A percentile compares a stretch with the other conserved stretches of the same genome.
Conservation (phyloP, 1,284 basidiomycete species). For the Trametes hirsuta region DNA sequence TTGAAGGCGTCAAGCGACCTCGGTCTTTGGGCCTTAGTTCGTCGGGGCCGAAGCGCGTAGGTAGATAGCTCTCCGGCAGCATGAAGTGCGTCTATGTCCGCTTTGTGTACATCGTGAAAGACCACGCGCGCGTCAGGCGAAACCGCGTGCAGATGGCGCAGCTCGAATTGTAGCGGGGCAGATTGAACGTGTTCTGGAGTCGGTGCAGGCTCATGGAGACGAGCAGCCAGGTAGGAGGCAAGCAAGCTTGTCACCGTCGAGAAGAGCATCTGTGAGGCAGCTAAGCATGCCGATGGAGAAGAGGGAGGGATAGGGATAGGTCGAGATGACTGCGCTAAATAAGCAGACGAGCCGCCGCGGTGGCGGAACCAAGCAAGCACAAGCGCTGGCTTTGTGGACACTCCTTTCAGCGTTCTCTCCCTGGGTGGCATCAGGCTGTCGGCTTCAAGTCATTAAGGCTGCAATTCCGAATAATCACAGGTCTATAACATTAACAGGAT, state of each 20-base stretch:
- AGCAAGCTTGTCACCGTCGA: slow-evolving; percentile 30
- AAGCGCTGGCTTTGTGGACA: neutral
- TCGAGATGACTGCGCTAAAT: no score
- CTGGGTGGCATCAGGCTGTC: neutral
- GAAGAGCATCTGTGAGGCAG: slow-evolving; percentile 27
- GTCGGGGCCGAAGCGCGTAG: slow-evolving; percentile 45
- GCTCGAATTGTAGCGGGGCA: slow-evolving; percentile 53
- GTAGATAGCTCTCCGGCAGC: neutral
- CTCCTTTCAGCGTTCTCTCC: slow-evolving; percentile 1
- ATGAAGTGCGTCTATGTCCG: slow-evolving; percentile 18
- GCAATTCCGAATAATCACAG: neutral
- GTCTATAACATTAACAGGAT: neutral
- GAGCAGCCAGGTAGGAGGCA: slow-evolving; percentile 20
- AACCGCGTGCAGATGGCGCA: slow-evolving; percentile 69
- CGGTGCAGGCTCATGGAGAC: slow-evolving; percentile 7
- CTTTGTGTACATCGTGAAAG: slow-evolving; percentile 55
- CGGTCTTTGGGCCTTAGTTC: slow-evolving; percentile 49
- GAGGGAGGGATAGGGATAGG: neutral
- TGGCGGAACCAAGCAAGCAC: neutral
- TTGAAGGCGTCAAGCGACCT: slow-evolving; percentile 53
- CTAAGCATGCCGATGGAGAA: slow-evolving; percentile 16
- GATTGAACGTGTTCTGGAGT: slow-evolving; percentile 8
- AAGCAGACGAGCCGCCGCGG: neutral
- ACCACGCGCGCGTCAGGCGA: slow-evolving; percentile 57
- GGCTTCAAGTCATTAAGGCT: neutral